Percentiles rank a stretch among this genome's conserved stretches.
These are phyloP conservation scores for Lunasporangiospora selenospora DNA, from an alignment of 192 early-diverging fungal species.

Conservation along the genomic window DNA sequence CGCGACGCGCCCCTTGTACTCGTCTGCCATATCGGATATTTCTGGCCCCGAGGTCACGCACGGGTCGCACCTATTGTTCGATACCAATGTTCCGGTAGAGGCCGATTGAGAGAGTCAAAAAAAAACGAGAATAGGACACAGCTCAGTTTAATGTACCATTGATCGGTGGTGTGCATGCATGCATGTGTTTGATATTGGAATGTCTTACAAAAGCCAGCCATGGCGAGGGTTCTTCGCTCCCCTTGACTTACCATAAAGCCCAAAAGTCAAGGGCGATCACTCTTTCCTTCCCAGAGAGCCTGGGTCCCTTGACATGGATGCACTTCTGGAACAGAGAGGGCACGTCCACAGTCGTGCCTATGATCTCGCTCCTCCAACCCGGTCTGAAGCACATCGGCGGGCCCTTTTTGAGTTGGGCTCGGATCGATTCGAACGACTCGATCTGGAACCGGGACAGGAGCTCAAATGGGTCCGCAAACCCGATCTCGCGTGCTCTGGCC, in stretches of 20 bases:
- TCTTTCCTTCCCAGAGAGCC: constrained; percentile 4
- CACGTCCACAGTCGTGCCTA: constrained; percentile 11
- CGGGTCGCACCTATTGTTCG: constrained; percentile 41
- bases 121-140: no score
- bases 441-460: constrained; percentile 26
- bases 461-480: constrained; percentile 32
- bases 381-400: constrained; percentile 31
- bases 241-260: constrained; percentile 26
- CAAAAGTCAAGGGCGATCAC: constrained; percentile 37
- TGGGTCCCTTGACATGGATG: constrained; percentile 19
- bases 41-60: constrained; percentile 35
- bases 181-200: no score
- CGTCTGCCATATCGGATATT: constrained; percentile 29
- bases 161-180: no score
- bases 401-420: constrained; percentile 26
- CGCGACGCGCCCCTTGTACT: constrained; percentile 17
- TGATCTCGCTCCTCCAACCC: constrained; percentile 28
- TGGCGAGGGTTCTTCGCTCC: no score
- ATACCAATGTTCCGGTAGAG: no score
- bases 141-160: no score
- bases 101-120: no score
- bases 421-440: constrained; percentile 21
- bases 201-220: no score
- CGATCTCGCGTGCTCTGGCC: constrained; percentile 18
- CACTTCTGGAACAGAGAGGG: constrained; percentile 7